Percentiles rank a stretch among this genome's conserved stretches.
Evolutionary conservation across 2,329 filamentous ascomycete genomes (phyloP).

Genomic region (Sarocladium kiliense): DNA sequence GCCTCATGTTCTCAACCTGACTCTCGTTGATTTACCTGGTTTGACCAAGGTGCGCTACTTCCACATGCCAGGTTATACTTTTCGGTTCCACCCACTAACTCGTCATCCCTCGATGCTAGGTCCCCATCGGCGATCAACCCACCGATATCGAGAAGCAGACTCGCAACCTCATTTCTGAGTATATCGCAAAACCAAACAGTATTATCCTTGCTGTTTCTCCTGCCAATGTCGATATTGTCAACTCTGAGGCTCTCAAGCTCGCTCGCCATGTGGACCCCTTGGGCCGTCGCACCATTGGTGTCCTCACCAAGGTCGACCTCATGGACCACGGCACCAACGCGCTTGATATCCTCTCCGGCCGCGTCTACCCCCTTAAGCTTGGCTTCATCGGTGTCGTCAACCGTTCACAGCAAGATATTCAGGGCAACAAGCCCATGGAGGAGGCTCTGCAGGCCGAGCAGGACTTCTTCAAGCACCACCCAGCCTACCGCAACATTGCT

Average conservation of each 20-base stretch:
- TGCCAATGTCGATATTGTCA: constrained; percentile 96
- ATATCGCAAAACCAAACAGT: constrained; percentile 96
- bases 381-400: constrained; percentile 98
- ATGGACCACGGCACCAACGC: constrained; percentile 99
- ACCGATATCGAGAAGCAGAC: constrained; percentile 97
- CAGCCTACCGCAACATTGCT: constrained; percentile 95
- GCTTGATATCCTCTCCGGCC: constrained; percentile 94
- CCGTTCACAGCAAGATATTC: constrained; percentile 94
- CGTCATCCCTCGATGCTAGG: constrained; percentile 38
- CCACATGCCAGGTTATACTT: constrained; percentile 12
- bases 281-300: constrained; percentile 95
- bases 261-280: constrained; percentile 96
- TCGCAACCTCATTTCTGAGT: constrained; percentile 95
- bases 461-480: constrained; percentile 97
- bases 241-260: constrained; percentile 95
- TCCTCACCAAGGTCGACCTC: constrained; percentile 95
- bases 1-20: constrained; percentile 91
- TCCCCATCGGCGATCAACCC: constrained; percentile 95
- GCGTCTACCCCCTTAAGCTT: constrained; percentile 89
- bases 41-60: constrained; percentile 71
- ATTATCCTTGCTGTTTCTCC: constrained; percentile 96
- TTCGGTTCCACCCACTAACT: constrained; percentile 3
- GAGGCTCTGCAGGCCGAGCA: constrained; percentile 89
- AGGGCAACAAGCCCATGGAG: constrained; percentile 94
- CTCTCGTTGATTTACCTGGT: constrained; percentile 90